These are phyloP conservation scores for Suhomyces panamericanus DNA, from an alignment of 1,139 yeast species.

Conservation along the genomic window DNA sequence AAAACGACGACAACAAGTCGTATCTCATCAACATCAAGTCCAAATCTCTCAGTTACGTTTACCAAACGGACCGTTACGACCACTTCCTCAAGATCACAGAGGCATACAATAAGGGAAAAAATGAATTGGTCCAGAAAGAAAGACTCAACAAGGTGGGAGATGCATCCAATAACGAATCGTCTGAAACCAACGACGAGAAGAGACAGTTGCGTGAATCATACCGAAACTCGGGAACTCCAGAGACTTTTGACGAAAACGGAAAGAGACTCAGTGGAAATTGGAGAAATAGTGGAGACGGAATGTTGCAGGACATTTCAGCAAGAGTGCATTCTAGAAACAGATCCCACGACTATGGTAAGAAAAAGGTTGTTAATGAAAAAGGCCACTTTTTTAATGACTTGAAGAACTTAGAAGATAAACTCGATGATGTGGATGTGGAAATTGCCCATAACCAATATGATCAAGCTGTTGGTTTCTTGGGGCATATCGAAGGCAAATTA, in stretches of 20 bases:
- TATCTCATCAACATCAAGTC: slow-evolving; percentile 51
- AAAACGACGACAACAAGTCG: slow-evolving; percentile 25
- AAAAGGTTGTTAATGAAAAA: slow-evolving; percentile 19
- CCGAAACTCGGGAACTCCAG: slow-evolving; percentile 36
- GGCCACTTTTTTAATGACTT: slow-evolving; percentile 43
- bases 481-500: slow-evolving; percentile 42
- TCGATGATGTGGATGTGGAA: slow-evolving; percentile 67
- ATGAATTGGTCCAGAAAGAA: slow-evolving; percentile 54
- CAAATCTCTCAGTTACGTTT: slow-evolving; percentile 54
- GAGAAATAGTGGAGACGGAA: slow-evolving; percentile 40
- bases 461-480: slow-evolving; percentile 54
- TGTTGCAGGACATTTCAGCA: slow-evolving; percentile 54
- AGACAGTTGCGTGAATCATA: slow-evolving; percentile 43
- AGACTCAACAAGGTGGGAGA: slow-evolving; percentile 40
- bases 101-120: slow-evolving; percentile 64
- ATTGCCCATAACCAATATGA: slow-evolving; percentile 61
- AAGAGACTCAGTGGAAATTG: slow-evolving; percentile 32
- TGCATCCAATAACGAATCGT: slow-evolving; percentile 11
- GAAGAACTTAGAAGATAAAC: slow-evolving; percentile 57
- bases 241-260: slow-evolving; percentile 28
- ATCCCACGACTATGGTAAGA: slow-evolving; percentile 43
- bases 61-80: slow-evolving; percentile 62
- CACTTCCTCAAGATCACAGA: slow-evolving; percentile 59
- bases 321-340: slow-evolving; percentile 57
- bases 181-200: slow-evolving; percentile 34